phyloP scores from a whole-genome alignment of 1,284 basidiomycete species.

The Tremellales sp. region DNA sequence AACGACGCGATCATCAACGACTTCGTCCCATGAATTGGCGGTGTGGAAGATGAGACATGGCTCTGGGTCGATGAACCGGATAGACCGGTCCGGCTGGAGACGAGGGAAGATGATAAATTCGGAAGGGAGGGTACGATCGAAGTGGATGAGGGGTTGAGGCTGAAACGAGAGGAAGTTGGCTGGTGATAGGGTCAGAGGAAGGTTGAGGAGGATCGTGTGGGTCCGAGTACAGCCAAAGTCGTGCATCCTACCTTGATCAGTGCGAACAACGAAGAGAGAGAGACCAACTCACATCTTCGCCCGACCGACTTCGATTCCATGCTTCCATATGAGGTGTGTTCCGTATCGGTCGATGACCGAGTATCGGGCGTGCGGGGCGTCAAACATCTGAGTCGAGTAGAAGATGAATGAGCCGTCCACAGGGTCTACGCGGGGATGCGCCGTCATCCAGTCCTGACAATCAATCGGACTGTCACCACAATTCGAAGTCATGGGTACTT shows the following conservation, averaged over 20 bases:
- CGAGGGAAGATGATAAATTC: slow-evolving; percentile 53
- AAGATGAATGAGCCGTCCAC: slow-evolving; percentile 51
- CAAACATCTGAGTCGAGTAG: slow-evolving; percentile 51
- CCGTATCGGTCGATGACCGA: slow-evolving; percentile 49
- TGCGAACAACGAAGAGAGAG: background rate
- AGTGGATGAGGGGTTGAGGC: slow-evolving; percentile 51
- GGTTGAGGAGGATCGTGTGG: slow-evolving; percentile 51
- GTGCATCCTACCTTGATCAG: slow-evolving; percentile 50
- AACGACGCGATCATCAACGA: slow-evolving; percentile 2
- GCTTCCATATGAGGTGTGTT: slow-evolving; percentile 35
- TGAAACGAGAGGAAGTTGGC: slow-evolving; percentile 47
- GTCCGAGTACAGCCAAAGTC: slow-evolving; percentile 51
- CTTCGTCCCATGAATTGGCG: slow-evolving; percentile 52
- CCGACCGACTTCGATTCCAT: slow-evolving; percentile 34
- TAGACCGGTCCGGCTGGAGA: slow-evolving; percentile 32
- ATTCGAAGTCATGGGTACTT: background rate
- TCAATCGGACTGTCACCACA: slow-evolving; percentile 28
- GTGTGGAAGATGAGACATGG: slow-evolving; percentile 54
- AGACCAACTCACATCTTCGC: slow-evolving; percentile 33
- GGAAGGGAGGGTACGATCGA: slow-evolving; percentile 45
- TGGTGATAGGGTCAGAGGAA: slow-evolving; percentile 52
- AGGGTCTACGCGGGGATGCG: slow-evolving; percentile 52
- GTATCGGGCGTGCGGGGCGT: slow-evolving; percentile 48
- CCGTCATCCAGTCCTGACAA: slow-evolving; percentile 51
- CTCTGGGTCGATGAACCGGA: slow-evolving; percentile 47